Base-by-base conservation (phyloP, 208 protist species). In the Leishmania guyanensis region DNA sequence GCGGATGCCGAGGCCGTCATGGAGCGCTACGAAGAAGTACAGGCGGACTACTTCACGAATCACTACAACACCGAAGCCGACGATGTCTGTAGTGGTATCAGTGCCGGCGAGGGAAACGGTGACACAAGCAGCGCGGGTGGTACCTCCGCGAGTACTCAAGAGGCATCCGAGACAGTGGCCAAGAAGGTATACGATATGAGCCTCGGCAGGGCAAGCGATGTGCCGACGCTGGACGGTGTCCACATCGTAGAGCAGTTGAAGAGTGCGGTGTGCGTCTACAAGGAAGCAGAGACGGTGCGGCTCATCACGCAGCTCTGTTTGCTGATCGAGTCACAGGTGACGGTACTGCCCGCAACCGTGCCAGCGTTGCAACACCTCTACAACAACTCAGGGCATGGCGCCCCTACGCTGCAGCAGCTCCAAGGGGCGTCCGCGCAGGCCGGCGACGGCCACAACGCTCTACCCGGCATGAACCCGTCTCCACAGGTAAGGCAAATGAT, bases 221-320 rank as follows among this genome's bases (percentile, higher is more conserved):
- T 29, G 1, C 26, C 60, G 36, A 46, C 50, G 65, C 72, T 80
- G 43, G 78, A 89, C 60, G 92, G 91, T 4, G 69, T 43, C 5
- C 76, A 72, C 43, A 83, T 94, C 3, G 50, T 97, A 46, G 36
- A 81, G 48, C 85, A 92, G 77, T 71, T 95, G 16, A 84, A 81
- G 48, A 46, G 86, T 5, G 94, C 94, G 0, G 90, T 91, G n/a
- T 36, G 77, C 36, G 75, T 76, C 2, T 97, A 89, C 83, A 87
- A 87, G 58, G 94, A 97, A 29, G 39, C 29, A 3, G 90, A 91
- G 62, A 95, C 88, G 20, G 88, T 92, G 75, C 39, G 43, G 43
- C 5, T 91, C 33, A 92, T 97, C 70, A 93, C 84, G 60, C 77
- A 90, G 72, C 83, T 97, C 62, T 94, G 91, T 66, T 60, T 88